These are phyloP conservation scores for Trichoderma gamsii DNA, from an alignment of 495 filamentous ascomycete genomes.

Conservation along the genomic window DNA sequence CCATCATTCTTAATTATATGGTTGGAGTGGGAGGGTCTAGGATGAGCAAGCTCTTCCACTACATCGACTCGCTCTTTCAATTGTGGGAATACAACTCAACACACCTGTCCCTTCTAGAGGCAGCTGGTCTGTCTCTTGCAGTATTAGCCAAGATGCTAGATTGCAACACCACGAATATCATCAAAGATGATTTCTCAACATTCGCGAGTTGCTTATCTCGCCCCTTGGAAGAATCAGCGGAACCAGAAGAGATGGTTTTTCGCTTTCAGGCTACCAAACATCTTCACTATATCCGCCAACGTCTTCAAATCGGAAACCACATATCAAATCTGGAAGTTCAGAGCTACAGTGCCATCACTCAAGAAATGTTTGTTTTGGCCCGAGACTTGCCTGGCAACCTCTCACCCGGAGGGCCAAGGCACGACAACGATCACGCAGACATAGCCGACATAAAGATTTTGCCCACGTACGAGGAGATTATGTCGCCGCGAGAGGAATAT, in stretches of 20 bases:
- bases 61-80: conserved; percentile 20
- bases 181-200: conserved; percentile 24
- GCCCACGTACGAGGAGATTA: conserved; percentile 58
- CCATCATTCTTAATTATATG: conserved; percentile 29
- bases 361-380: conserved; percentile 23
- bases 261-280: conserved; percentile 25
- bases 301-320: neutral
- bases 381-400: conserved; percentile 48
- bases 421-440: conserved; percentile 60
- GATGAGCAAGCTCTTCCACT: conserved; percentile 27
- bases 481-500: conserved; percentile 47
- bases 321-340: neutral
- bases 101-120: conserved; percentile 13
- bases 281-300: conserved; percentile 24
- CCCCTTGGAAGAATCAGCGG: neutral
- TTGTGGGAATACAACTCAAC: neutral
- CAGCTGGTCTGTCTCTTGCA: conserved; percentile 25
- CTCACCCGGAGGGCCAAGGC: conserved; percentile 48
- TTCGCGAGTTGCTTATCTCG: conserved; percentile 10
- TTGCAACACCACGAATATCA: conserved; percentile 31
- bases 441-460: conserved; percentile 58
- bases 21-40: conserved; percentile 26
- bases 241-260: neutral
- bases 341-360: neutral
- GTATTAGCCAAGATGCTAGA: conserved; percentile 29